Conservation (phyloP, 176 grass and related monocot genomes). For the Tuctoria greenei region DNA sequence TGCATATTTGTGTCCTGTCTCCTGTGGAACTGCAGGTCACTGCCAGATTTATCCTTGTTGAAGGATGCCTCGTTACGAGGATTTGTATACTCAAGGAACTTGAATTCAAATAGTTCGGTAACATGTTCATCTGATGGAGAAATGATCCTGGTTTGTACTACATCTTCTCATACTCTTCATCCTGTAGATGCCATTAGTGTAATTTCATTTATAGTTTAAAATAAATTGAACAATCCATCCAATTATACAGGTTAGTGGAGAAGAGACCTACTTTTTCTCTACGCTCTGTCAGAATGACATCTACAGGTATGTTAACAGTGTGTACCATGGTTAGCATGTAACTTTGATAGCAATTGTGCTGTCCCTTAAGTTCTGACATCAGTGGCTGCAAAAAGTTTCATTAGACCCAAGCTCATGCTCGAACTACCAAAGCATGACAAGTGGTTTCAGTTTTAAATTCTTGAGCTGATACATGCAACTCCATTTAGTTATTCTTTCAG, state of each 20-base stretch:
- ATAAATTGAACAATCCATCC: conserved; percentile 23
- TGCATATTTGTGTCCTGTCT: neutral
- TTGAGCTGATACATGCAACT: conserved; percentile 9
- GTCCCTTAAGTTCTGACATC: neutral
- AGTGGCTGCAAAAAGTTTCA: neutral
- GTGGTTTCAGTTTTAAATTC: conserved; percentile 19
- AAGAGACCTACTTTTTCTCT: conserved; percentile 76
- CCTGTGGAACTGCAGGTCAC: conserved; percentile 77
- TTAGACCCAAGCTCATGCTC: conserved; percentile 22
- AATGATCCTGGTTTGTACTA: conserved; percentile 61
- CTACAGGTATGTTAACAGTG: conserved; percentile 66
- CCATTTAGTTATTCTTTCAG: conserved; percentile 13
- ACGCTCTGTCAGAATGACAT: conserved; percentile 65
- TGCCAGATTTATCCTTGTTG: conserved; percentile 82
- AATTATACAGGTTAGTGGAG: conserved; percentile 72
- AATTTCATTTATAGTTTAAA: neutral
- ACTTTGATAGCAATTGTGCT: neutral
- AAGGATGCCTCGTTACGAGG: conserved; percentile 68
- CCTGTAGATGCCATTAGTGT: neutral
- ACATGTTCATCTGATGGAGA: conserved; percentile 79
- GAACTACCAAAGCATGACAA: neutral
- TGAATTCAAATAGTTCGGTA: conserved; percentile 49
- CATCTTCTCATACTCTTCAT: neutral
- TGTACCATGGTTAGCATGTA: conserved; percentile 17
- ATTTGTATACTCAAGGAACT: conserved; percentile 57